A percentile compares a stretch with the other conserved stretches of the same genome.
phyloP scores from a whole-genome alignment of 306 rosid species.

The Acacia confusa region DNA sequence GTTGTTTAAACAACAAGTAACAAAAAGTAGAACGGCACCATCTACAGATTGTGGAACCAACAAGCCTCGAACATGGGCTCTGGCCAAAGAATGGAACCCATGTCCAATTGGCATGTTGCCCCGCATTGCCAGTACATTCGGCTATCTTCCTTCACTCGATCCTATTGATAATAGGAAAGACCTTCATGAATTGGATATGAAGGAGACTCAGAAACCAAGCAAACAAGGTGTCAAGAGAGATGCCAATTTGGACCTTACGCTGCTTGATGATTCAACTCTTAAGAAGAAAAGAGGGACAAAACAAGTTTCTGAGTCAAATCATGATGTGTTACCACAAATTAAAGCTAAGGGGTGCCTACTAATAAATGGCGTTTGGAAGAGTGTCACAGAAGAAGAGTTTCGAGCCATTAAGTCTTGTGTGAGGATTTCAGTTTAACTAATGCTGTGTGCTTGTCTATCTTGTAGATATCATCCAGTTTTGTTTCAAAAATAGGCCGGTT shows the following conservation, averaged over 20 bases:
- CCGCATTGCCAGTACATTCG: slow-evolving; percentile 59
- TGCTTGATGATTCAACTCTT: slow-evolving; percentile 41
- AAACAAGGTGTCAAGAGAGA: slow-evolving; percentile 48
- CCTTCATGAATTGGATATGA: slow-evolving; percentile 28
- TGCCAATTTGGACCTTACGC: slow-evolving; percentile 45
- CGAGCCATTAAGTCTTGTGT: slow-evolving; percentile 58
- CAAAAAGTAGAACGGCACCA: slow-evolving; percentile 35
- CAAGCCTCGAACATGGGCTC: slow-evolving; percentile 55
- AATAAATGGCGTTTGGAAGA: slow-evolving; percentile 66
- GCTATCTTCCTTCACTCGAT: slow-evolving; percentile 68
- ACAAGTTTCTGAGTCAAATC: slow-evolving; percentile 26
- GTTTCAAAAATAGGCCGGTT: background rate
- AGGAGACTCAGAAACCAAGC: slow-evolving; percentile 36
- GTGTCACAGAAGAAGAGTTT: slow-evolving; percentile 59
- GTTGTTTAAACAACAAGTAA: slow-evolving; percentile 48
- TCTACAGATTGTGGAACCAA: slow-evolving; percentile 31
- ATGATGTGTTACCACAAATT: slow-evolving; percentile 12
- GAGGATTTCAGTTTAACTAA: slow-evolving; percentile 52
- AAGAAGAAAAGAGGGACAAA: slow-evolving; percentile 61
- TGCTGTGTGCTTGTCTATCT: slow-evolving; percentile 4
- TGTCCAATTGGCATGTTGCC: slow-evolving; percentile 98
- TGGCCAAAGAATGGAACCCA: slow-evolving; percentile 73
- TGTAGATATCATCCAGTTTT: background rate
- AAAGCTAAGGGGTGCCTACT: slow-evolving; percentile 49
- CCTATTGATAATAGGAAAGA: background rate